A percentile compares a stretch with the other conserved stretches of the same genome.
These are phyloP conservation scores for Boletus holoroseus DNA, from an alignment of 1,284 basidiomycete genomes.

Conservation along the genomic window DNA sequence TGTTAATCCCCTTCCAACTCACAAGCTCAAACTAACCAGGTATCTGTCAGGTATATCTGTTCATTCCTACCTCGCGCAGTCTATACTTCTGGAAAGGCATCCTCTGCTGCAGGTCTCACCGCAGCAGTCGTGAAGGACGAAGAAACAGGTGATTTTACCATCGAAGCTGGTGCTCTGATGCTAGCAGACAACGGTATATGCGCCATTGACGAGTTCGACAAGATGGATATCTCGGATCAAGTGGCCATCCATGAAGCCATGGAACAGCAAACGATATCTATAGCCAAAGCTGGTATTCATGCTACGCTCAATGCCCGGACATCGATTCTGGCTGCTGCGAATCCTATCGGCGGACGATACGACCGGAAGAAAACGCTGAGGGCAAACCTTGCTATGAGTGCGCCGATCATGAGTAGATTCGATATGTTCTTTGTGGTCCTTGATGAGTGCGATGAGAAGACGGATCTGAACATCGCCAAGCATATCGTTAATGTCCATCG, in stretches of 20 bases:
- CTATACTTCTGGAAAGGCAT: slow-evolving; percentile 98
- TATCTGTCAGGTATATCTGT: slow-evolving; percentile 79
- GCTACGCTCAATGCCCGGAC: slow-evolving; percentile 98
- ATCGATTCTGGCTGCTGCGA: slow-evolving; percentile 96
- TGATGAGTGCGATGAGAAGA: slow-evolving; percentile 94
- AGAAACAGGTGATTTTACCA: slow-evolving; percentile 98
- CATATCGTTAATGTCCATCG: slow-evolving; percentile 99
- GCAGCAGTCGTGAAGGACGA: slow-evolving; percentile 98
- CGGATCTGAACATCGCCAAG: slow-evolving; percentile 89
- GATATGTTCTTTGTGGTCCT: slow-evolving; percentile 98
- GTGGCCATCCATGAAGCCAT: slow-evolving; percentile 99
- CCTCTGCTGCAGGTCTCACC: slow-evolving; percentile 96
- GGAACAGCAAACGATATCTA: slow-evolving; percentile 99
- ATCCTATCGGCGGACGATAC: slow-evolving; percentile 94
- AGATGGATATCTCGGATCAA: slow-evolving; percentile 99
- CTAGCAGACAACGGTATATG: slow-evolving; percentile 99
- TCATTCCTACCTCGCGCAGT: slow-evolving; percentile 98
- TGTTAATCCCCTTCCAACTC: slow-evolving; percentile 7
- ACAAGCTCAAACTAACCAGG: background rate
- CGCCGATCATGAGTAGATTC: slow-evolving; percentile 99
- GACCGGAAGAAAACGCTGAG: slow-evolving; percentile 92
- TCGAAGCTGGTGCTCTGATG: slow-evolving; percentile 98
- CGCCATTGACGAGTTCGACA: slow-evolving; percentile 99
- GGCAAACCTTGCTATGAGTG: slow-evolving; percentile 97
- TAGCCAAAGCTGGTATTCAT: slow-evolving; percentile 98